Evolutionary conservation across 106 monocot genomes (phyloP), one percentile per base, ranked within the genome.

Genomic region (Dendrobium catenatum): DNA sequence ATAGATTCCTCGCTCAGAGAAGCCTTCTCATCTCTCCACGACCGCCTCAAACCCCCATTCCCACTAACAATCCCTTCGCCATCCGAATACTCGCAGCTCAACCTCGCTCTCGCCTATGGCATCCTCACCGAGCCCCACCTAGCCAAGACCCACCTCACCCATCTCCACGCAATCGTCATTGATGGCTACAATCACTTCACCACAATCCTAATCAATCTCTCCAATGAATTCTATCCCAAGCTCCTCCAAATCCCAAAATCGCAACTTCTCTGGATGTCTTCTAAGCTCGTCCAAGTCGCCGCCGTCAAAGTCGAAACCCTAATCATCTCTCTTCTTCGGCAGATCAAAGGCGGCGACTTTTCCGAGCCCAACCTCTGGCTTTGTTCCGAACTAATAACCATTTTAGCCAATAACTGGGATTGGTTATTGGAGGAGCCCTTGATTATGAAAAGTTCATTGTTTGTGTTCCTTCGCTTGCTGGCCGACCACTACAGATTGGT

Each of bases 101-200:
- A 78, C 80, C 87, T 7, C 22, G 88, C 92, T 55, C 42, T 95
- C 42, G 80, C 55, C 41, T 91, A 81, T 78, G 89, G 79, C 79
- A 47, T 84, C 76, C 86, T 93, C n/a, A 80, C 89, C 68, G 79
- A 88, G 10, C 91, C 93, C 67, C 46, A 70, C 64, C 59, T 77
- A 48, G 47, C 83, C 55, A 79, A 80, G 11, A 55, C 70, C 76
- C 88, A 95, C 79, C 86, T 95, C 56, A 86, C 77, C 51, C 87
- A 92, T 83, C 92, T 95, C 80, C 93, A 95, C 55, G 85, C 90
- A 68, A 64, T 85, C 80, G 89, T 91, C 72, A 78, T 76, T 22
- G 93, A 95, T 68, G 88, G 91, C 8, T 93, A 93, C 85, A 42
- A 77, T 17, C 70, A 87, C 84, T 91, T 96, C 84, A 86, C 89